These are phyloP conservation scores for Eimeria tenella DNA, from an alignment of 169 alveolate species.

Conservation along the genomic window DNA sequence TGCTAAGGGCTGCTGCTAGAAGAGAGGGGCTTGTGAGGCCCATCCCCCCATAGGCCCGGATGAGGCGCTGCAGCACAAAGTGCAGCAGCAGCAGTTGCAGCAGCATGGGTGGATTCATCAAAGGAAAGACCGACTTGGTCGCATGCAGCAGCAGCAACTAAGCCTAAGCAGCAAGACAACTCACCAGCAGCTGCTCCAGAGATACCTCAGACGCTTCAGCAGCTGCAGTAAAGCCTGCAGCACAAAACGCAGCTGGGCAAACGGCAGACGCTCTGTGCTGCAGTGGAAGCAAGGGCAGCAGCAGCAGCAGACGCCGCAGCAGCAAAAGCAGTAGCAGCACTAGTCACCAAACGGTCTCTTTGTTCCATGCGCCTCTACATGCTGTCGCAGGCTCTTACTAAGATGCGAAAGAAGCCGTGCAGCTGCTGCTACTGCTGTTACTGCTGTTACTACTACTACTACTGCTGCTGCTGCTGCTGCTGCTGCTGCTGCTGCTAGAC, in stretches of 20 bases:
- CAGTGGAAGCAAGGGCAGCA: too few relatives aligned
- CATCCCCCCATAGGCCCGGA: constrained; percentile 53
- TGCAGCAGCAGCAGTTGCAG: constrained; percentile 14
- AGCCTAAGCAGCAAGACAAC: not conserved
- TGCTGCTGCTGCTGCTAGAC: constrained; percentile 14
- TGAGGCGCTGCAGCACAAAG: constrained; percentile 61
- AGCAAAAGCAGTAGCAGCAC: not conserved
- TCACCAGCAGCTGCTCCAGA: constrained; percentile 35
- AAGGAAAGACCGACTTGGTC: not conserved
- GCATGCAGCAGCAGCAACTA: not conserved
- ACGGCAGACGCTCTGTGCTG: too few relatives aligned
- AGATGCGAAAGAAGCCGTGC: not conserved
- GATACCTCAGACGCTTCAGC: constrained; percentile 19
- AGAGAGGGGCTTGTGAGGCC: constrained; percentile 63
- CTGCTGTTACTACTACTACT: not conserved
- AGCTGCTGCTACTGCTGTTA: not conserved
- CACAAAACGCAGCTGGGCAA: not conserved
- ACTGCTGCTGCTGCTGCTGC: not conserved
- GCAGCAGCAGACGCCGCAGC: too few relatives aligned
- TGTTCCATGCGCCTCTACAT: not conserved
- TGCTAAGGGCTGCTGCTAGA: constrained; percentile 48
- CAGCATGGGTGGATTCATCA: not conserved
- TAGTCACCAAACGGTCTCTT: not conserved
- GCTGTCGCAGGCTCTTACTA: not conserved
- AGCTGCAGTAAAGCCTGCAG: constrained; percentile 36